Percentiles rank a stretch among this genome's conserved stretches.
Conservation (phyloP, 805 yeast genomes). For the Candida morakotiae region DNA sequence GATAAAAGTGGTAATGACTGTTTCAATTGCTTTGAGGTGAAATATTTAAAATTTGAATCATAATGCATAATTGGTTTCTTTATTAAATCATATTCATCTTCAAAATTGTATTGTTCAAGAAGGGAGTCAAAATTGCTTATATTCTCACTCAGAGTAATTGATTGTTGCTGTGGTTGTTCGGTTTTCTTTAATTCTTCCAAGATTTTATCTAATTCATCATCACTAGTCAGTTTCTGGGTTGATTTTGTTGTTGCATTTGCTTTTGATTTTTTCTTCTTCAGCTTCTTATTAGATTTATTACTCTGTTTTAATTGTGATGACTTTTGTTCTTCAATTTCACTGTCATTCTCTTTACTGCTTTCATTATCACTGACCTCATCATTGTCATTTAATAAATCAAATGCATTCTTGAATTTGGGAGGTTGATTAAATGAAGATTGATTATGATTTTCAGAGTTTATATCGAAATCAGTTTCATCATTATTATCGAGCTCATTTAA, state of each 20-base stretch:
- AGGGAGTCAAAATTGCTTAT: too few relatives aligned
- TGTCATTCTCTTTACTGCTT: conserved; percentile 11
- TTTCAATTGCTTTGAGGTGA: conserved; percentile 44
- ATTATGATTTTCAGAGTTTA: conserved; percentile 4
- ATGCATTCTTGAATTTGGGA: conserved; percentile 38
- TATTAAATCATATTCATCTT: conserved; percentile 20
- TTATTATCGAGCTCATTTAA: conserved; percentile 7
- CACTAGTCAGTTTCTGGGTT: conserved; percentile 32
- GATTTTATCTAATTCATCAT: conserved; percentile 57
- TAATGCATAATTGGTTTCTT: conserved; percentile 28
- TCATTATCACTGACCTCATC: conserved; percentile 20
- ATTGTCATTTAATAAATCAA: conserved; percentile 38
- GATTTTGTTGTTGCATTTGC: conserved; percentile 8
- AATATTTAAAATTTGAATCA: conserved; percentile 42
- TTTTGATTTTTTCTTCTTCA: conserved; percentile 13
- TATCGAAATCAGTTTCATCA: conserved; percentile 13
- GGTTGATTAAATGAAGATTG: conserved; percentile 8
- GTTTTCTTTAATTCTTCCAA: conserved; percentile 43
- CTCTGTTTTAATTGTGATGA: not conserved
- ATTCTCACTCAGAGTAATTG: too few relatives aligned
- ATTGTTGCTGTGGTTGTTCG: too few relatives aligned
- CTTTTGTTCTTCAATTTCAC: conserved; percentile 9
- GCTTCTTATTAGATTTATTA: conserved; percentile 13
- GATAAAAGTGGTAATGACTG: conserved; percentile 38
- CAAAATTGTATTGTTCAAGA: conserved; percentile 21